These are phyloP conservation scores for Phlyctochytrium bullatum DNA, from an alignment of 192 early-diverging fungal genomes.

Conservation along the genomic window DNA sequence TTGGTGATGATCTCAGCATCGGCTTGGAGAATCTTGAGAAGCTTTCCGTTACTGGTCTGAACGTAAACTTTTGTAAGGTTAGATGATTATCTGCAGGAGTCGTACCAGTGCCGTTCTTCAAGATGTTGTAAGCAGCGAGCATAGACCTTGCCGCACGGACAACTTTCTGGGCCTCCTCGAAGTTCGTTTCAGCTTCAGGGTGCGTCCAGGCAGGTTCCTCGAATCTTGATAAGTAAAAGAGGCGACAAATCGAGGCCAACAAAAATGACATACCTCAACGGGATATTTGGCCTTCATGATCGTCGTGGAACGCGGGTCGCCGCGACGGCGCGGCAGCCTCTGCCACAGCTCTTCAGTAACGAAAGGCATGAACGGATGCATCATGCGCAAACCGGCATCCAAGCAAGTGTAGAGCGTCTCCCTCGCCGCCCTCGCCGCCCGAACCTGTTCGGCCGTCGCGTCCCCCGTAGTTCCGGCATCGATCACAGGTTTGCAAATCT, in stretches of 20 bases:
- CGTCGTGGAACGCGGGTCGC: slow-evolving; percentile 52
- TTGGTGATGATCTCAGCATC: slow-evolving; percentile 66
- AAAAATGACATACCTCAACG: slow-evolving; percentile 24
- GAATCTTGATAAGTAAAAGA: slow-evolving; percentile 36
- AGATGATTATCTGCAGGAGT: slow-evolving; percentile 27
- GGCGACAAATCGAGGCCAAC: slow-evolving; percentile 38
- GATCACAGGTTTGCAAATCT: slow-evolving; percentile 86
- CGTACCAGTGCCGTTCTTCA: slow-evolving; percentile 62
- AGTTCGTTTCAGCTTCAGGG: slow-evolving; percentile 69
- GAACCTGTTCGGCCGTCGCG: slow-evolving; percentile 52
- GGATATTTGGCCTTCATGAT: slow-evolving; percentile 77
- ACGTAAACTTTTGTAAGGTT: slow-evolving; percentile 51
- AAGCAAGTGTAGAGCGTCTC: slow-evolving; percentile 95
- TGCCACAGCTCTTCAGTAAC: slow-evolving; percentile 99
- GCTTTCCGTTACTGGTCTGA: slow-evolving; percentile 42
- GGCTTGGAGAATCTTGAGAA: slow-evolving; percentile 48
- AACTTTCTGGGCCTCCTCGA: slow-evolving; percentile 75
- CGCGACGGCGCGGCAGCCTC: slow-evolving; percentile 79
- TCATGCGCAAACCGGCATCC: slow-evolving; percentile 83
- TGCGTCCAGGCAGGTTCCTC: slow-evolving; percentile 48
- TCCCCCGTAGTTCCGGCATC: slow-evolving; percentile 37
- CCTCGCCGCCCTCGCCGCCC: slow-evolving; percentile 43
- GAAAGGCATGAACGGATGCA: slow-evolving; percentile 99
- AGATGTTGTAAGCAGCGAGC: slow-evolving; percentile 75
- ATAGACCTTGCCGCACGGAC: slow-evolving; percentile 76